phyloP scores from a whole-genome alignment of 75 land plant genomes.

The Cryptomeria japonica region DNA sequence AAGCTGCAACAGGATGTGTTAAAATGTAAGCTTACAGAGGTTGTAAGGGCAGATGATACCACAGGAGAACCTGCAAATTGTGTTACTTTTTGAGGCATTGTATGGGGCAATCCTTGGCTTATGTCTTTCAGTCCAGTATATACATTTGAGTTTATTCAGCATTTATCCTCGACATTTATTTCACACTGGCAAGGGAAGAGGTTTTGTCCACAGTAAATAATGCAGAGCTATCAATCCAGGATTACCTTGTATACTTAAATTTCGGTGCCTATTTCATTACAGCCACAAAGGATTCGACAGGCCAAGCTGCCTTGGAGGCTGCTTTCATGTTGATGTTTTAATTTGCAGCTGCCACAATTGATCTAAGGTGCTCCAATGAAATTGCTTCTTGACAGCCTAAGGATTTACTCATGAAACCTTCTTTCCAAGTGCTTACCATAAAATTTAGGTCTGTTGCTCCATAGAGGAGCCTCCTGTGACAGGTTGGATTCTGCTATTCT shows the following conservation, averaged over 20 bases:
- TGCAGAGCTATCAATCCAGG: neutral
- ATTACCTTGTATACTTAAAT: neutral
- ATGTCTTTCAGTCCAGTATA: neutral
- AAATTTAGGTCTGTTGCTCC: neutral
- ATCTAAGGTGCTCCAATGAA: neutral
- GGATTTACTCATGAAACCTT: neutral
- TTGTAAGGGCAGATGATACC: conserved; percentile 29
- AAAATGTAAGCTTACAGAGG: conserved; percentile 20
- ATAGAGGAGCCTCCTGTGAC: neutral
- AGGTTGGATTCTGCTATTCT: neutral
- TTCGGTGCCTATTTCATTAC: neutral
- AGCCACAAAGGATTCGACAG: neutral
- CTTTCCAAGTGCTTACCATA: neutral
- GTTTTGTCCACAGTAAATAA: neutral
- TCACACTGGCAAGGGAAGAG: neutral
- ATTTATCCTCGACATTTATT: neutral
- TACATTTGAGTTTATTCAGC: neutral
- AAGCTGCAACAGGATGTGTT: conserved; percentile 47
- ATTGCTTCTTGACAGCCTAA: neutral
- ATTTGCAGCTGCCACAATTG: neutral
- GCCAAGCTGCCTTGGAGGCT: neutral
- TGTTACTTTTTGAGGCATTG: conserved; percentile 12
- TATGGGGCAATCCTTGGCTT: neutral
- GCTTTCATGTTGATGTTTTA: neutral
- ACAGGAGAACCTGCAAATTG: conserved; percentile 42